Percentiles rank a stretch among this genome's conserved stretches.
Evolutionary conservation across 1,139 yeast species (phyloP).

Genomic region (Diutina mesorugosa): DNA sequence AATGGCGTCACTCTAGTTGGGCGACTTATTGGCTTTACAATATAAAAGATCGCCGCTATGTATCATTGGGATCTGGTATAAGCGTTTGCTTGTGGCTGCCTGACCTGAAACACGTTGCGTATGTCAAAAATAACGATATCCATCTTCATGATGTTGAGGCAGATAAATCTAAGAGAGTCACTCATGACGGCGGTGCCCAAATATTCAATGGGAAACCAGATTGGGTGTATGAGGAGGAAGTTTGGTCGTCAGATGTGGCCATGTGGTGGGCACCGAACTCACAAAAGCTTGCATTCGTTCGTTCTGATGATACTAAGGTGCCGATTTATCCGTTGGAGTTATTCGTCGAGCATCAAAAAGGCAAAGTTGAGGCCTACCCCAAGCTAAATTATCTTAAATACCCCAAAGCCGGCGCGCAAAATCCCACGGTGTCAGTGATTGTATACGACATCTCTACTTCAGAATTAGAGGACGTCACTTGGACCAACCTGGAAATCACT

Average conservation of each 20-base stretch:
- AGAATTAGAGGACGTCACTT: not conserved
- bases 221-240: slow-evolving; percentile 97
- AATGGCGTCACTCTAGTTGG: slow-evolving; percentile 31
- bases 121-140: slow-evolving; percentile 24
- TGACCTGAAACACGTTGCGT: slow-evolving; percentile 20
- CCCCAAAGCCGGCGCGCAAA: slow-evolving; percentile 34
- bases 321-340: slow-evolving; percentile 42
- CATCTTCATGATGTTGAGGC: slow-evolving; percentile 15
- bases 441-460: slow-evolving; percentile 13
- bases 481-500: slow-evolving; percentile 4
- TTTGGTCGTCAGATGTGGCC: slow-evolving; percentile 46
- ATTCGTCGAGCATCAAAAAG: slow-evolving; percentile 29
- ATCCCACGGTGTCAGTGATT: slow-evolving; percentile 28
- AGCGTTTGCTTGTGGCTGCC: slow-evolving; percentile 18
- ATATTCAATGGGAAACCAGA: slow-evolving; percentile 86
- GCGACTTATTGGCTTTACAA: slow-evolving; percentile 28
- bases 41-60: slow-evolving; percentile 9
- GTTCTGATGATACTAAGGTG: slow-evolving; percentile 38
- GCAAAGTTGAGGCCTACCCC: slow-evolving; percentile 22
- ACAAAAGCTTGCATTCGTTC: slow-evolving; percentile 30
- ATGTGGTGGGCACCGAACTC: slow-evolving; percentile 61
- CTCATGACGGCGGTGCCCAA: slow-evolving; percentile 52
- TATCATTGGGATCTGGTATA: slow-evolving; percentile 8
- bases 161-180: slow-evolving; percentile 25
- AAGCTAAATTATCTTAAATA: slow-evolving; percentile 25